Base-by-base conservation (phyloP, 495 filamentous ascomycete species). In the Penicillium fimorum region DNA sequence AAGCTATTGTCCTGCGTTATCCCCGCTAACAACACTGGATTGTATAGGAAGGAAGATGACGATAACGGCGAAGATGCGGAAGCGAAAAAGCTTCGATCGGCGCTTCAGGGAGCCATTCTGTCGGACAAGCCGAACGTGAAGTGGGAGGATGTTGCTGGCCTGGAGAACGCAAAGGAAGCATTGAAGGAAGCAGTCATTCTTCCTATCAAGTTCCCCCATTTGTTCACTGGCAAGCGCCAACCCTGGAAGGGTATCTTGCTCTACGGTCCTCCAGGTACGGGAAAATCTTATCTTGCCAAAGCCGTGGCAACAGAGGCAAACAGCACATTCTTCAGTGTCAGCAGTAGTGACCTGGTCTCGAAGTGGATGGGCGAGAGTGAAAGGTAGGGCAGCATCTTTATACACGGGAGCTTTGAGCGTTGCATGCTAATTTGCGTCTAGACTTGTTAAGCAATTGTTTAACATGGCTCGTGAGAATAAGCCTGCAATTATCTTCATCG, bases 361-460 rank as follows among this genome's bases (percentile, higher is more conserved):
- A 98, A 98, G 70, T 98, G 94, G 94, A 97, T 98, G 95, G 94
- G 94, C 73, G 94, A 98, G 72, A 92, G 87, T 81, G 94, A 98
- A 83, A 81, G 93, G 93, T 96, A 74, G 9, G 46, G 33, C 15
- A 27, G 20, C 11, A 30, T 38, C 22, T 29, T 29, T 12, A 27
- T 38, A 30, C 5, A n/a, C 33, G 5, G 7, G 12, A 10, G 15
- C 18, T 24, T 25, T 13, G 33, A 35, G 30, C 17, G 6, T 27
- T 20, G 11, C 43, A 10, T 38, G 29, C 52, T 46, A 47, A 54
- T 7, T 45, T 1, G 41, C 18, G 0, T 38, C 25, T 62, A 96
- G 93, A 68, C 81, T 98, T 60, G 95, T 98, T 35, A 97, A 97
- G 70, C 92, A 97, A 65, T 81, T 98, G 25, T 98, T 98, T 76